Evolutionary conservation across 1,284 basidiomycete genomes (phyloP).

Genomic region (Trichosporon sp.): DNA sequence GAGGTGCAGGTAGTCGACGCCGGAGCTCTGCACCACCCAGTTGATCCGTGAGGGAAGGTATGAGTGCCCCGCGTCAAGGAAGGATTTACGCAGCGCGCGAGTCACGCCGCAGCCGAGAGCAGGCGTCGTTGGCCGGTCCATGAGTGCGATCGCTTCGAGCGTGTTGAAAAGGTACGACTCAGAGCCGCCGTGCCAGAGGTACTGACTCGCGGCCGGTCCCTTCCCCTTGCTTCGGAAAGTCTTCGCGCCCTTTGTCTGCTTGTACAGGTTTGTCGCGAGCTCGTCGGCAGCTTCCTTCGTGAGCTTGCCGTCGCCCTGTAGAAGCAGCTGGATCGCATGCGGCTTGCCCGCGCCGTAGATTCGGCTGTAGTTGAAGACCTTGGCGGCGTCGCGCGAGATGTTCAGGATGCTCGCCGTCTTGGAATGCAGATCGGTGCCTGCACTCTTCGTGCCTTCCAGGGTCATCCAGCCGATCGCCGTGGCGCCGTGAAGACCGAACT

Average conservation of each 20-base stretch:
- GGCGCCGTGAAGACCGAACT: constrained; percentile 94
- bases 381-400: constrained; percentile 90
- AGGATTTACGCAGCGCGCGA: constrained; percentile 79
- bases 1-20: constrained; percentile 95
- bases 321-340: constrained; percentile 81
- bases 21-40: constrained; percentile 98
- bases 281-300: constrained; percentile 69
- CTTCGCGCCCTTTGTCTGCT: constrained; percentile 88
- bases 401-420: constrained; percentile 93
- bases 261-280: constrained; percentile 80
- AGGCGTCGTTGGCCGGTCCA: constrained; percentile 79
- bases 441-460: constrained; percentile 93
- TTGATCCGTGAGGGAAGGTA: constrained; percentile 97
- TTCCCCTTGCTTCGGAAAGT: constrained; percentile 54
- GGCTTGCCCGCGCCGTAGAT: constrained; percentile 97
- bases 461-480: constrained; percentile 99
- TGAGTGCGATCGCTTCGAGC: constrained; percentile 88
- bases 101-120: constrained; percentile 93
- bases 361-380: constrained; percentile 98
- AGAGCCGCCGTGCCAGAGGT: constrained; percentile 95
- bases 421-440: constrained; percentile 93
- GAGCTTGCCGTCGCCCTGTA: constrained; percentile 81
- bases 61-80: constrained; percentile 61
- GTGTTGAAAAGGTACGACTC: constrained; percentile 99
- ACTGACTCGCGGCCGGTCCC: constrained; percentile 41